Evolutionary conservation across 23 red algal genomes (phyloP).

Genomic region (Gracilariopsis chorda): DNA sequence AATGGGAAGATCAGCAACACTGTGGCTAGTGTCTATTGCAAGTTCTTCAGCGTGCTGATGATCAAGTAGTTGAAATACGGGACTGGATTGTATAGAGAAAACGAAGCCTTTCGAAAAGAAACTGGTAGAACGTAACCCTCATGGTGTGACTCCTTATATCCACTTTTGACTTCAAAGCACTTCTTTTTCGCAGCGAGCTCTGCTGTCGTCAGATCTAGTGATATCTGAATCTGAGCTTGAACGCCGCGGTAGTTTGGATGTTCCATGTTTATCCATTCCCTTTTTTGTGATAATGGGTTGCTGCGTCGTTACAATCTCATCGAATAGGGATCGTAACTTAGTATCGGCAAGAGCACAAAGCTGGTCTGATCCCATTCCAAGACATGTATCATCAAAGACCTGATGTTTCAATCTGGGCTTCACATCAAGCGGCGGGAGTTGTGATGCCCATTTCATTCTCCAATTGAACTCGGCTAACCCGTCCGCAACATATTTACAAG

Average conservation of each 20-base stretch:
- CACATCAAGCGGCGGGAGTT: conserved; percentile 69
- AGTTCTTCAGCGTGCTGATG: conserved; percentile 36
- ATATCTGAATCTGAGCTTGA: conserved; percentile 50
- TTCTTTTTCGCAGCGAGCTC: conserved; percentile 74
- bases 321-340: conserved; percentile 77
- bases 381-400: conserved; percentile 75
- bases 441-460: conserved; percentile 71
- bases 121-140: conserved; percentile 71
- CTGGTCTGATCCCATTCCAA: conserved; percentile 60
- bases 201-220: conserved; percentile 61
- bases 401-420: conserved; percentile 77
- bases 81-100: conserved; percentile 72
- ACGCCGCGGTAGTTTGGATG: conserved; percentile 78
- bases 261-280: conserved; percentile 63
- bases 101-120: conserved; percentile 69
- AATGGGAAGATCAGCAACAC: conserved; percentile 80
- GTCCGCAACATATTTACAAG: conserved; percentile 73
- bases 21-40: conserved; percentile 57
- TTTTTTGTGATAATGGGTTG: conserved; percentile 71
- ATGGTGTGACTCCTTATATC: conserved; percentile 58
- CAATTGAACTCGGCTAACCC: conserved; percentile 75
- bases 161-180: conserved; percentile 54
- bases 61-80: conserved; percentile 80
- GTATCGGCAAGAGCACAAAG: conserved; percentile 68
- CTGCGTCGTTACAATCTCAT: conserved; percentile 45